Base-by-base conservation (phyloP, 148 eudicot genomes). In the Vaccinium myrtillus region DNA sequence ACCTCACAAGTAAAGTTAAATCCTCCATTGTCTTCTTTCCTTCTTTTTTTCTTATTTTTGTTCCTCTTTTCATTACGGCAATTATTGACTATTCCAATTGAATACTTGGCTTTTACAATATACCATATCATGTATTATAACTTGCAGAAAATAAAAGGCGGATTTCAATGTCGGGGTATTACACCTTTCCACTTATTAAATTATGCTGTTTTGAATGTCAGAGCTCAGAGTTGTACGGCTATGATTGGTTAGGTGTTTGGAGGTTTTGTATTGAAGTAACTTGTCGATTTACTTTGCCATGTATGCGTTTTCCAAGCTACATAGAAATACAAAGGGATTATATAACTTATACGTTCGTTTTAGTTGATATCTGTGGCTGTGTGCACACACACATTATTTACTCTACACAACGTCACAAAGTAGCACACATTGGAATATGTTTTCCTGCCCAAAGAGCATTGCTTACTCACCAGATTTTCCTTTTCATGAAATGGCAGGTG, bases 401-500 rank as follows among this genome's bases (percentile, higher is more conserved):
- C 4, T 9, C 67, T 79, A 56, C 69, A 19, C 82, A 9, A 55
- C 51, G 50, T 55, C 51, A 79, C 49, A 8, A 1, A 56, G 70
- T 79, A 16, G 11, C 11, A 18, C 8, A 4, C 36, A 32, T 30
- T 27, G 46, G 4, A 18, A 27, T 69, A 12, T 19, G 3, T 51
- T 53, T 53, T 82, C 84, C 63, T 16, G n/a, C 58, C 55, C 51
- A 74, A 73, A 75, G 8, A 43, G 50, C 32, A 15, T 21, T 78
- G 14, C 81, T 63, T 25, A 32, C 27, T 82, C 48, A 48, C 85
- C 14, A 8, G 15, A 67, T 85, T 27, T 83, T 46, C 84, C 75
- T 21, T 70, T 63, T 80, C 77, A 61, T 81, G 32, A 78, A 75
- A 82, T 88, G 89, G 91, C 94, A 96, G 98, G 99, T 95, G 51